These are phyloP conservation scores for Pyrus hybrid DNA, from an alignment of 331 rosid species.

Conservation along the genomic window DNA sequence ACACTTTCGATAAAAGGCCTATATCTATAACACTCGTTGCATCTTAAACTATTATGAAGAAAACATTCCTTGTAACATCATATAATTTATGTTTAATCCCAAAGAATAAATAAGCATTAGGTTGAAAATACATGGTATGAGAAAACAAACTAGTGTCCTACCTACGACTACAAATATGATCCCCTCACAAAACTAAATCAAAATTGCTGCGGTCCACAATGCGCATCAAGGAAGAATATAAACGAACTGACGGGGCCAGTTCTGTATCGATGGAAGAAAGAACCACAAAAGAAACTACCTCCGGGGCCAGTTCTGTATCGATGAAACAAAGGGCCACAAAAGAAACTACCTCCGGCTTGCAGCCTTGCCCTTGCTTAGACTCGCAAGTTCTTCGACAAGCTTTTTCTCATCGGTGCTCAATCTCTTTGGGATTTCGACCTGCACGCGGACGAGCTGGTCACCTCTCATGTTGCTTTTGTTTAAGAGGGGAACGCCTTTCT, in stretches of 20 bases:
- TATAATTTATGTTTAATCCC: not conserved
- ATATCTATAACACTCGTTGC: too few relatives aligned
- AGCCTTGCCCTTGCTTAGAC: constrained; percentile 88
- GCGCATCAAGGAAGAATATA: constrained; percentile 18
- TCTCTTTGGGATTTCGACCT: constrained; percentile 92
- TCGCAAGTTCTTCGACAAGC: constrained; percentile 82
- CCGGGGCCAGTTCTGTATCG: not conserved
- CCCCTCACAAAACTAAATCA: constrained; percentile 8
- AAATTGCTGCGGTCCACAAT: constrained; percentile 17
- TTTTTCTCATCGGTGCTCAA: constrained; percentile 75
- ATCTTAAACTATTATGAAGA: too few relatives aligned
- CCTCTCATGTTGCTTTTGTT: constrained; percentile 90
- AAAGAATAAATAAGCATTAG: constrained; percentile 9
- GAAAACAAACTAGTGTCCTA: not conserved
- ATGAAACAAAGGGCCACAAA: constrained; percentile 12
- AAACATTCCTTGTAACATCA: too few relatives aligned
- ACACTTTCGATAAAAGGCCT: too few relatives aligned
- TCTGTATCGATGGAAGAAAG: not conserved
- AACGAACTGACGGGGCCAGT: not conserved
- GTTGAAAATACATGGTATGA: not conserved
- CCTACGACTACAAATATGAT: constrained; percentile 21
- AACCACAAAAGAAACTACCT: too few relatives aligned
- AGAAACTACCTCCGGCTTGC: constrained; percentile 53
- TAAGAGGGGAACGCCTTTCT: constrained; percentile 88
- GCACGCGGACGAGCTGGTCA: constrained; percentile 94